Evolutionary conservation across 1,139 yeast genomes (phyloP), one percentile per base, ranked within the genome.

Genomic region (Hansenula anomala): DNA sequence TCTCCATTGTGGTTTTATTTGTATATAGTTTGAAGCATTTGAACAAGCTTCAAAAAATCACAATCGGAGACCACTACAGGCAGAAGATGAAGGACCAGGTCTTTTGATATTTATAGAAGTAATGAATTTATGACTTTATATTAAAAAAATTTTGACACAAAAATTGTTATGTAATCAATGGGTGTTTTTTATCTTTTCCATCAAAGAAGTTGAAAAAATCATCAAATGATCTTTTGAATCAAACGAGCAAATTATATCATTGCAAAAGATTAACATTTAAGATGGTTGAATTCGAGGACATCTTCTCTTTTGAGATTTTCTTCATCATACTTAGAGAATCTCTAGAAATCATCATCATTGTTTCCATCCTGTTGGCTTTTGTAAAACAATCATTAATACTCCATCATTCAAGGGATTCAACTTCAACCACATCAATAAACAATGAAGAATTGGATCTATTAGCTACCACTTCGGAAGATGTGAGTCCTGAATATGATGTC

Each of bases 301-400:
- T 61, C 29, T 67, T 67, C 48, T 67, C 72, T 3, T 64, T 67
- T 34, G 68, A 66, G 47, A 63, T 77, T 37, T 90, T 89, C 67
- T 89, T 90, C 67, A 83, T 90, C 54, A 88, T 88, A 43, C 76
- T 90, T 54, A 78, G 97, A 66, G 97, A 90, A 66, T 71, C 95
- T 2, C 70, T 90, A 47, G 97, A 90, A 67, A 96, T 96, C 36
- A 75, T 89, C 36, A 78, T 90, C 45, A 89, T 90, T 46, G 84
- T 90, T 42, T 87, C 97, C 4, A 96, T 90, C 36, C 72, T 90
- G 44, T 72, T 90, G 44, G 92, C 97, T 18, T 90, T 90, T 64
- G 76, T 90, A 45, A 88, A 86, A 60, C 96, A 89, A 66, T 65
- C 67, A 10, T 44, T 66, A 28, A 51, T 61, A 7, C 40, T 59